phyloP scores from a whole-genome alignment of 2,329 filamentous ascomycete genomes.

The Trichoderma simmonsii region DNA sequence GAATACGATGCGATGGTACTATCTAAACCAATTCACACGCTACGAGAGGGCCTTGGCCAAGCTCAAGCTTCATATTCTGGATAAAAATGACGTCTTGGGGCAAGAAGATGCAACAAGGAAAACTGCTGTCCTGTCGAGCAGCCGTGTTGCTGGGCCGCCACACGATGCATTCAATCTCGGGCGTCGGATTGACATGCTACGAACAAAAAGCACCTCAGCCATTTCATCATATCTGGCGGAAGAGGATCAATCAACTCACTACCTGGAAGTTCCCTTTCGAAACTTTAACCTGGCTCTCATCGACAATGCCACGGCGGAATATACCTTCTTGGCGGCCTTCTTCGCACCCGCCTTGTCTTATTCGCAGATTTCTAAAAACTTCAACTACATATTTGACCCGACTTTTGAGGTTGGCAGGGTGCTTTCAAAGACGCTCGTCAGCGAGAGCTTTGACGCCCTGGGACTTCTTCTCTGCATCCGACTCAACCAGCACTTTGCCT shows the following conservation, averaged over 20 bases:
- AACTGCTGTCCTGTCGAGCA: constrained; percentile 53
- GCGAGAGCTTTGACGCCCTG: constrained; percentile 76
- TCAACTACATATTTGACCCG: constrained; percentile 83
- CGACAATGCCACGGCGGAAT: constrained; percentile 92
- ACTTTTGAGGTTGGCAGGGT: constrained; percentile 80
- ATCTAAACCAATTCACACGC: constrained; percentile 82
- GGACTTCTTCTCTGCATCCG: constrained; percentile 89
- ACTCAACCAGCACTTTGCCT: constrained; percentile 89
- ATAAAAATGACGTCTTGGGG: constrained; percentile 79
- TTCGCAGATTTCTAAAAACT: constrained; percentile 75
- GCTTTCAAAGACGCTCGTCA: constrained; percentile 72
- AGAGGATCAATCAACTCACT: constrained; percentile 81
- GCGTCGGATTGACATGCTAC: constrained; percentile 78
- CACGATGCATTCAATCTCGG: constrained; percentile 91
- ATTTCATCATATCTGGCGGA: constrained; percentile 87
- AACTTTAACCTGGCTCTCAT: constrained; percentile 93
- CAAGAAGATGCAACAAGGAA: constrained; percentile 71
- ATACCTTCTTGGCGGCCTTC: constrained; percentile 87
- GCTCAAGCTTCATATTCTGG: constrained; percentile 76
- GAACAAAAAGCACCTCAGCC: constrained; percentile 68
- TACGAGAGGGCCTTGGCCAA: constrained; percentile 83
- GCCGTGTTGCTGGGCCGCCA: constrained; percentile 49
- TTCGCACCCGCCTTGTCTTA: constrained; percentile 77
- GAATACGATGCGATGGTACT: constrained; percentile 99
- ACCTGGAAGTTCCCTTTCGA: constrained; percentile 85